Evolutionary conservation across 2,329 filamentous ascomycete genomes (phyloP).

Genomic region (Calonectria hawksworthii): DNA sequence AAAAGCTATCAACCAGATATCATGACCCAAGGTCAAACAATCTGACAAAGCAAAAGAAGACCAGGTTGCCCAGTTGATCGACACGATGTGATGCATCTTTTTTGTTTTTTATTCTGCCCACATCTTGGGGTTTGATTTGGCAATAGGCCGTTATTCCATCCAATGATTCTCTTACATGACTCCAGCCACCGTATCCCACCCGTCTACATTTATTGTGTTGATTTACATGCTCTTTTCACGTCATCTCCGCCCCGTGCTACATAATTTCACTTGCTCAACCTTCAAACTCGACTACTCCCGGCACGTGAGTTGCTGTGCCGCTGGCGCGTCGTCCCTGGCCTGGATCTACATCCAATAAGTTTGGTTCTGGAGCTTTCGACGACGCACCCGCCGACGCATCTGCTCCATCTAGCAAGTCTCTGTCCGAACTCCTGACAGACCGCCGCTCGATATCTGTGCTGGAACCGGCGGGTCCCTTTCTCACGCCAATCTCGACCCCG

Average conservation of each 20-base stretch:
- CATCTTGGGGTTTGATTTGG: slow-evolving; percentile 18
- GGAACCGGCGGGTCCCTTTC: slow-evolving; percentile 51
- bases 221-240: slow-evolving; percentile 32
- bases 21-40: background rate
- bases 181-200: slow-evolving; percentile 20
- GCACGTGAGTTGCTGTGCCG: slow-evolving; percentile 47
- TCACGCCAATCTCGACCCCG: slow-evolving; percentile 59
- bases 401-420: slow-evolving; percentile 80
- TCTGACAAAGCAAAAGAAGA: background rate
- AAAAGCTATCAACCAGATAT: no score
- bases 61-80: background rate
- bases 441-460: slow-evolving; percentile 72
- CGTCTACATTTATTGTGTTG: slow-evolving; percentile 32
- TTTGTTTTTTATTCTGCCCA: slow-evolving; percentile 22
- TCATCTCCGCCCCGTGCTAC: background rate
- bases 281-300: slow-evolving; percentile 60
- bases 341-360: slow-evolving; percentile 52
- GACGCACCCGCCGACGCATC: slow-evolving; percentile 76
- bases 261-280: slow-evolving; percentile 43
- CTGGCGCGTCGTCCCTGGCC: slow-evolving; percentile 44
- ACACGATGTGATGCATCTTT: slow-evolving; percentile 5
- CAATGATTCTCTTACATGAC: slow-evolving; percentile 29
- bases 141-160: slow-evolving; percentile 30
- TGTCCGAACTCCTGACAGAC: slow-evolving; percentile 75
- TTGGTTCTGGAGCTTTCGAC: slow-evolving; percentile 49